Evolutionary conservation across 192 early-diverging fungal genomes (phyloP), one percentile per base, ranked within the genome.

Genomic region (Ramicandelaber brevisporus): DNA sequence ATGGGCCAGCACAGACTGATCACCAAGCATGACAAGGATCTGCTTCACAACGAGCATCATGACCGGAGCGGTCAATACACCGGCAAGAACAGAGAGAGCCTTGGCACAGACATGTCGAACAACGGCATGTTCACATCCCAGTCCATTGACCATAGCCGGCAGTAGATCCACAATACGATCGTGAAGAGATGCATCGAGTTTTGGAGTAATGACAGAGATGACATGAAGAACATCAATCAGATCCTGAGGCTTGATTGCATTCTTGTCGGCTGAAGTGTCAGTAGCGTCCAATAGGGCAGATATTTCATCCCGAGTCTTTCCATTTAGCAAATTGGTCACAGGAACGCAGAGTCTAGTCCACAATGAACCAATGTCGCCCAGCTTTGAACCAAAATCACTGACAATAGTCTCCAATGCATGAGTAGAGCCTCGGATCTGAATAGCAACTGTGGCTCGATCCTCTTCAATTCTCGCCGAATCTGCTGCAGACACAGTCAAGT

Each of bases 1-100:
- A 28, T 73, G 51, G 17, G 57, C 50, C 12, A 66, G 49, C 18
- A 54, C 59, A 15, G 50, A 46, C 0, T 73, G 49, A 31, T 93
- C 77, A 17, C 76, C 65, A 11, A 93, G 58, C 14, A 68, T 46
- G 5, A 82, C 85, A 5, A 93, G 31, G 3, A 84, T 64, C 5
- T 51, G 34, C 14, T 68, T 68, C n/a, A 99, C 65, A 19, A 93
- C 51, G 21, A 61, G 42, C 11, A 65, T 69, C 79, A 99, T 84
- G 0, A 75, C 65, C 1, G 54, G 50, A 0, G 63, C 51, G 2
- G 75, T 73, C 15, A 73, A 55, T 0, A 68, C 65, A 14, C 61
- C 40, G 27, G 66, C 69, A 6, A 90, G 53, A 4, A 63, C 58
- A 3, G 82, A 72, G 11, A 99, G 38, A 14, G 77, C 73, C 3